A percentile compares a stretch with the other conserved stretches of the same genome.
Evolutionary conservation across 2,329 filamentous ascomycete species (phyloP).

Genomic region (Fusarium haematococcum): DNA sequence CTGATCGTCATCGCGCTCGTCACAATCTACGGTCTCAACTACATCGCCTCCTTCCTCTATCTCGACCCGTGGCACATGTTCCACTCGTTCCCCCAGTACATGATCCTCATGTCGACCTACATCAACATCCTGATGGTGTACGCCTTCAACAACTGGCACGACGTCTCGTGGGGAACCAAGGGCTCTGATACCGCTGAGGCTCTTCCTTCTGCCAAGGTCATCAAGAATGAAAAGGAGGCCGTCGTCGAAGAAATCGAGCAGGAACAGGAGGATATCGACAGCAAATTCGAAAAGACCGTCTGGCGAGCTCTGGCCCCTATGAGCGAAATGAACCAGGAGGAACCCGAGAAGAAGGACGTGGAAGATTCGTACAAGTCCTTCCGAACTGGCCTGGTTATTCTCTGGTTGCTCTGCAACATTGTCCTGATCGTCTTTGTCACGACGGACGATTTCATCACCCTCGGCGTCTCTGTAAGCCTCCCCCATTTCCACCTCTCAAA

Average conservation of each 20-base stretch:
- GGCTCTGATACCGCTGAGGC: conserved; percentile 37
- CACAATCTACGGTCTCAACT: conserved; percentile 42
- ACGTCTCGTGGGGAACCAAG: conserved; percentile 42
- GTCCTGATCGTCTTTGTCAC: conserved; percentile 41
- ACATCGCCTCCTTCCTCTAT: conserved; percentile 40
- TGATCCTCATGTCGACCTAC: conserved; percentile 43
- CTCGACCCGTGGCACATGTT: conserved; percentile 45
- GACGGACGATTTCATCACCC: conserved; percentile 38
- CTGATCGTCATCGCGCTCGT: conserved; percentile 40
- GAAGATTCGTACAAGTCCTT: conserved; percentile 43
- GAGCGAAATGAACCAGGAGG: conserved; percentile 32
- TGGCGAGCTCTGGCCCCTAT: conserved; percentile 41
- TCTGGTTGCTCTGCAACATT: conserved; percentile 42
- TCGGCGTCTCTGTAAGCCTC: conserved; percentile 37
- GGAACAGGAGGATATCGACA: conserved; percentile 42
- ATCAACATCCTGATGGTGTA: conserved; percentile 45
- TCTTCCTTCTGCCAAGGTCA: conserved; percentile 36
- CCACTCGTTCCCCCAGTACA: conserved; percentile 43
- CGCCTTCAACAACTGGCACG: conserved; percentile 44
- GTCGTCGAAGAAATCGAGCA: conserved; percentile 41
- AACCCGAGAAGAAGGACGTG: conserved; percentile 38
- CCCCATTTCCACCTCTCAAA: rapidly evolving
- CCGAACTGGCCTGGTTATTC: conserved; percentile 40
- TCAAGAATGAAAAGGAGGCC: conserved; percentile 38
- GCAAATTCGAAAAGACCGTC: conserved; percentile 41